These are phyloP conservation scores for Pezicula carpinea DNA, from an alignment of 2,329 filamentous ascomycete genomes.

Conservation along the genomic window DNA sequence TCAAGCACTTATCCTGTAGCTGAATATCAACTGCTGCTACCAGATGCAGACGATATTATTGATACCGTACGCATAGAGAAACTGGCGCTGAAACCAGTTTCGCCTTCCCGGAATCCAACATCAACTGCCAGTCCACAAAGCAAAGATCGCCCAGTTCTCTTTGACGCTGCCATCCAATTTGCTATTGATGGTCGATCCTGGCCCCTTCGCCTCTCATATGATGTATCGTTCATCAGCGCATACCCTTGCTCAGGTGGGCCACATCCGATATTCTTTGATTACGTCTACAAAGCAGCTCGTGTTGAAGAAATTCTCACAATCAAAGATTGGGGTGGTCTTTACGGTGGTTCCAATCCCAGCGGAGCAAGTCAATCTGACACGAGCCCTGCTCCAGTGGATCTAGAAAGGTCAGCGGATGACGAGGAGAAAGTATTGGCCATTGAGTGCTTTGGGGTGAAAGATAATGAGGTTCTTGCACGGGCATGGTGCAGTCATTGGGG, in stretches of 20 bases:
- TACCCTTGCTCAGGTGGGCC: conserved; percentile 61
- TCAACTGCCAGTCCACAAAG: conserved; percentile 1
- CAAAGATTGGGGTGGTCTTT: conserved; percentile 51
- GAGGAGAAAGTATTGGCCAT: conserved; percentile 65
- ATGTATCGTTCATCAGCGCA: conserved; percentile 62
- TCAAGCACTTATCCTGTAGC: conserved; percentile 58
- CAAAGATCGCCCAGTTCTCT: conserved; percentile 39
- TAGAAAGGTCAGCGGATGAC: conserved; percentile 38
- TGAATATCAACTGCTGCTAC: conserved; percentile 60
- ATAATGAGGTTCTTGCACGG: conserved; percentile 72
- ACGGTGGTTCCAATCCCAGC: neutral
- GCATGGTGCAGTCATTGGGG: conserved; percentile 78
- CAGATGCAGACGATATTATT: conserved; percentile 51
- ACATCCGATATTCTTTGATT: conserved; percentile 70
- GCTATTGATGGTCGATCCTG: conserved; percentile 59
- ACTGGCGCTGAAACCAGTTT: conserved; percentile 50
- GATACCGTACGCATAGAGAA: conserved; percentile 68
- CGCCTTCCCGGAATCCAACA: conserved; percentile 17
- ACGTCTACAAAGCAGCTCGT: conserved; percentile 52
- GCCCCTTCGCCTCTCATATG: conserved; percentile 57
- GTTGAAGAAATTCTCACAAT: conserved; percentile 63
- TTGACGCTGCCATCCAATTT: conserved; percentile 58
- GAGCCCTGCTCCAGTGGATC: conserved; percentile 2
- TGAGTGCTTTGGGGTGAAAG: conserved; percentile 66
- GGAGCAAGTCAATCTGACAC: neutral